Evolutionary conservation across 768 basidiomycete genomes (phyloP).

Genomic region (Russula dissimulans): DNA sequence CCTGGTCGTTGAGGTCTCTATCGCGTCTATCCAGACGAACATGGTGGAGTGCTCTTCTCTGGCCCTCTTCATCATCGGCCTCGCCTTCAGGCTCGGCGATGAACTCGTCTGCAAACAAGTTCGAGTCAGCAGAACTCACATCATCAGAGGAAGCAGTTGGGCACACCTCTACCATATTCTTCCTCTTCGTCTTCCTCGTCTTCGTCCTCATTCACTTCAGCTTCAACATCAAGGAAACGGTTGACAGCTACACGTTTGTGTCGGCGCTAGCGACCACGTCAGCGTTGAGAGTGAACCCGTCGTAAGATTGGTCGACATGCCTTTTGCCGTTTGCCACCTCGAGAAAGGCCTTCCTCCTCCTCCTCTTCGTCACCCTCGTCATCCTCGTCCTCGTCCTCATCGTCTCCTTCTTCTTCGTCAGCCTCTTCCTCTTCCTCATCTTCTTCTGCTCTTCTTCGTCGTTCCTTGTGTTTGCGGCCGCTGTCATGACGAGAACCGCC

Average conservation of each 20-base stretch:
- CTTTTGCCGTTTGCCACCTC: slow-evolving; percentile 53
- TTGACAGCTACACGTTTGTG: slow-evolving; percentile 58
- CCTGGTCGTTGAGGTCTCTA: slow-evolving; percentile 64
- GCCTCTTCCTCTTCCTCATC: slow-evolving; percentile 33
- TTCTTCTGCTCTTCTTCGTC: slow-evolving; percentile 26
- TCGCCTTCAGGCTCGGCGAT: slow-evolving; percentile 52
- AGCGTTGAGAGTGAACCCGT: background rate
- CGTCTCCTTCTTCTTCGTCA: slow-evolving; percentile 35
- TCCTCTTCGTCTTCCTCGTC: slow-evolving; percentile 89
- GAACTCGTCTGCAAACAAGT: slow-evolving; percentile 46
- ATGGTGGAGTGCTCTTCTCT: slow-evolving; percentile 47
- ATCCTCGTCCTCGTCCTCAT: slow-evolving; percentile 30
- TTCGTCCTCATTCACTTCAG: slow-evolving; percentile 94
- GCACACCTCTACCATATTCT: slow-evolving; percentile 45
- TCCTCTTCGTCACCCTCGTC: slow-evolving; percentile 34
- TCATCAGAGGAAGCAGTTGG: background rate
- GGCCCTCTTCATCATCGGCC: slow-evolving; percentile 53
- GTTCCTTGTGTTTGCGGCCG: slow-evolving; percentile 32
- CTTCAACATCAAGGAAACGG: slow-evolving; percentile 92
- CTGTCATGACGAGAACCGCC: slow-evolving; percentile 25
- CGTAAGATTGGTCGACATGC: slow-evolving; percentile 27
- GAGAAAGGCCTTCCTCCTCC: slow-evolving; percentile 34
- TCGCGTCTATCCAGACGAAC: slow-evolving; percentile 64
- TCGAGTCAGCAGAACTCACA: slow-evolving; percentile 4
- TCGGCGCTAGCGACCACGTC: slow-evolving; percentile 37